Base-by-base conservation (phyloP, 176 grass and related monocot genomes). In the Tillandsia fasciculata region DNA sequence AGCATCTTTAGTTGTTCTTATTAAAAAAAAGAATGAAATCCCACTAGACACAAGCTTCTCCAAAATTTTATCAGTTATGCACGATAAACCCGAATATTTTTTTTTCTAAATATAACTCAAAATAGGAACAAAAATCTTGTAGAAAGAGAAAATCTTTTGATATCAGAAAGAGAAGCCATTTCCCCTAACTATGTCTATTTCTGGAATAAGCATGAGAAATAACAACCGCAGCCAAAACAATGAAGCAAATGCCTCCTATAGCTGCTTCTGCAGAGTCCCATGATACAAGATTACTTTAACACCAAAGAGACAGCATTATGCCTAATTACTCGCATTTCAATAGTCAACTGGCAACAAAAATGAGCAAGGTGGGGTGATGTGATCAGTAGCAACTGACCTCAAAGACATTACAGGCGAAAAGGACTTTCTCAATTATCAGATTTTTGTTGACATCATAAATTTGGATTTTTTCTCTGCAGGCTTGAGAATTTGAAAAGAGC, bases 401-500 rank as follows among this genome's bases (percentile, higher is more conserved):
- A 69, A 51, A 65, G 14, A 57, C 56, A 17, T 56, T 76, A 47
- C 10, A 69, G 61, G 65, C 5, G 50, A 66, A 79, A 64, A 49
- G 24, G 48, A 57, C 68, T 73, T 42, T 69, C 71, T 68, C 57
- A 65, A 79, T 77, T 63, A 17, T 96, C 66, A 91, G 71, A 91
- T 91, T 86, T 91, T 96, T 78, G 90, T 91, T 77, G 92, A 76
- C 2, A 51, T 68, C 29, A 91, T 83, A 64, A 81, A 84, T 78
- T 91, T 91, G 65, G 8, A 26, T 74, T 88, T 96, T 70, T 87
- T 91, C 75, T 96, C 92, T 68, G 88, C 92, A 23, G 92, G 92
- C 71, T 96, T 91, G 33, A 96, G 85, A 85, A 96, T 96, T 86
- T 96, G 92, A 75, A 96, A 88, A 28, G 92, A 96, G 27, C 88